phyloP scores from a whole-genome alignment of 1,284 basidiomycete species.

The Leccinum olivaceoglutinosum region DNA sequence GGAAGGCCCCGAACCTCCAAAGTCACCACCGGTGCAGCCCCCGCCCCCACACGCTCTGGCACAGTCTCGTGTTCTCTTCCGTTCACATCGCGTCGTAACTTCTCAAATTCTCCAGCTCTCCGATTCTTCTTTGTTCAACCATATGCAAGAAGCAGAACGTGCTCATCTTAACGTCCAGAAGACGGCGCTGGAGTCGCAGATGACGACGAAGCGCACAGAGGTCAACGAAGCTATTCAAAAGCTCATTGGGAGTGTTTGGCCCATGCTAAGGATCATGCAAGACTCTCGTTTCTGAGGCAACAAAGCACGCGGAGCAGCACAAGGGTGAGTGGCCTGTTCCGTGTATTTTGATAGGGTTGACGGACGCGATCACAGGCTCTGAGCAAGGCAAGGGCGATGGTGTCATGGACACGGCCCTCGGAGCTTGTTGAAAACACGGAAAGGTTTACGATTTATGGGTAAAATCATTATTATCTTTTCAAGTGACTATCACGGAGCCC shows the following conservation, averaged over 20 bases:
- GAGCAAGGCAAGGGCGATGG: no score
- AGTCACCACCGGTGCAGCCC: conserved; percentile 17
- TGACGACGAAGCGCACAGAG: conserved; percentile 25
- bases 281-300: no score
- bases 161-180: conserved; percentile 16
- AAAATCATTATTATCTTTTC: no score
- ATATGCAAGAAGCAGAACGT: conserved; percentile 15
- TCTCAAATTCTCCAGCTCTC: conserved; percentile 18
- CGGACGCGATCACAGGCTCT: no score
- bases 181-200: conserved; percentile 19
- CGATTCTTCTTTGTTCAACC: conserved; percentile 15
- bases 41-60: conserved; percentile 9
- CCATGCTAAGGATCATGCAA: conserved; percentile 12
- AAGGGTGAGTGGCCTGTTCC: no score
- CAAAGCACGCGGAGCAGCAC: no score
- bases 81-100: conserved; percentile 25
- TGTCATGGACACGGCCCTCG: no score
- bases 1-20: conserved; percentile 12
- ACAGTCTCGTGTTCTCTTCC: conserved; percentile 29
- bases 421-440: no score
- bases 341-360: no score
- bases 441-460: no score
- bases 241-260: conserved; percentile 27
- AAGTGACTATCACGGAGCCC: no score
- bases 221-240: conserved; percentile 25